Conservation (phyloP, 2,329 filamentous ascomycete species). For the Xylariaceae sp. region DNA sequence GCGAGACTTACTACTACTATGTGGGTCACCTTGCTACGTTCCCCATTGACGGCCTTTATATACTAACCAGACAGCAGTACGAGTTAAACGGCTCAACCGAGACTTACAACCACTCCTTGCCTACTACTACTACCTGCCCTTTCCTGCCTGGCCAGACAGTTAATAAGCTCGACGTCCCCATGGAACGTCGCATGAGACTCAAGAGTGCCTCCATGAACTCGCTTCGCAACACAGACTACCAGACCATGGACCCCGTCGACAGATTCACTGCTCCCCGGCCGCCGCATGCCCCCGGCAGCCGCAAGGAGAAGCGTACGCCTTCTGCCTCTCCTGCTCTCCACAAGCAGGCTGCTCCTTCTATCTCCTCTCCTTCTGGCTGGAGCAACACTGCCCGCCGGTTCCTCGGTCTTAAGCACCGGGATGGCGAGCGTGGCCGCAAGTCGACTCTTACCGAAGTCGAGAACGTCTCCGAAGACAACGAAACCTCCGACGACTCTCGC, state of each 20-base stretch:
- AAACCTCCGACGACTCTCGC: constrained; percentile 30
- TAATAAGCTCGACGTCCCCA: constrained; percentile 77
- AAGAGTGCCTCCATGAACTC: constrained; percentile 64
- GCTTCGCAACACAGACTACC: constrained; percentile 52
- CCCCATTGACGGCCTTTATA: background rate
- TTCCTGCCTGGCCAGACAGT: constrained; percentile 82
- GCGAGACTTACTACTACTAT: constrained; percentile 92
- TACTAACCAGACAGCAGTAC: constrained; percentile 54
- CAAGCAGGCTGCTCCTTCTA: constrained; percentile 40
- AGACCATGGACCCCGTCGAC: constrained; percentile 72
- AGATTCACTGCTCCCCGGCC: constrained; percentile 68
- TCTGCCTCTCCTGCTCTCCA: constrained; percentile 33
- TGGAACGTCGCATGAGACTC: constrained; percentile 55
- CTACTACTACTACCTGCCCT: constrained; percentile 74
- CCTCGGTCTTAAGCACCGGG: constrained; percentile 41
- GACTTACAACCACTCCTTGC: constrained; percentile 65
- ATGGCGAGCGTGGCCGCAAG: constrained; percentile 33
- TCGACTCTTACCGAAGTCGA: constrained; percentile 23
- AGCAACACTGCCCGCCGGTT: constrained; percentile 42
- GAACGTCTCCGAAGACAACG: constrained; percentile 27
- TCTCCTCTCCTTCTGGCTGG: constrained; percentile 48
- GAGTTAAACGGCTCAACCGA: constrained; percentile 74
- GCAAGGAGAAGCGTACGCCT: constrained; percentile 31
- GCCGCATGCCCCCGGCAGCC: constrained; percentile 42
- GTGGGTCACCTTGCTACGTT: constrained; percentile 47